These are phyloP conservation scores for Wickerhamiella kurtzmanii DNA, from an alignment of 805 yeast species.

Conservation along the genomic window DNA sequence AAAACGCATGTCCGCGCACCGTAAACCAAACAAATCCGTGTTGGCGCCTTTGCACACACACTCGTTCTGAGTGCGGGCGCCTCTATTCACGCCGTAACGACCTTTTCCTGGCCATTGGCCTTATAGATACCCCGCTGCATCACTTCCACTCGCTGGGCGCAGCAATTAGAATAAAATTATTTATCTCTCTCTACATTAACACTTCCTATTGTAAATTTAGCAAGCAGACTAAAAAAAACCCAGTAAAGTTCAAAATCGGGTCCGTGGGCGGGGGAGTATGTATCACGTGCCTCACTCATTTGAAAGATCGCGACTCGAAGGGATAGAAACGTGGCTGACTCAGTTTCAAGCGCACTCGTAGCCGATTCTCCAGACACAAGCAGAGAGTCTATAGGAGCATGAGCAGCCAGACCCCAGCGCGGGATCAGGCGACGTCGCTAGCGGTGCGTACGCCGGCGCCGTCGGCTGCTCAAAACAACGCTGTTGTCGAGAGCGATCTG, in stretches of 20 bases:
- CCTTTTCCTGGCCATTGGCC: not conserved
- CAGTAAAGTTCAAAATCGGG: not conserved
- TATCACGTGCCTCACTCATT: not conserved
- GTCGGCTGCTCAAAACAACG: not conserved
- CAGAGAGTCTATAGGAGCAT: not conserved
- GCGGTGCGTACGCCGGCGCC: constrained; percentile 2
- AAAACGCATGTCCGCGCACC: no score
- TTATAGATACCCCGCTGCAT: not conserved
- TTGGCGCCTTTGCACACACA: no score
- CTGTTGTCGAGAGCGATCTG: not conserved
- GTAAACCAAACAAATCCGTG: no score
- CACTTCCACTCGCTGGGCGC: not conserved
- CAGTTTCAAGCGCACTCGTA: not conserved
- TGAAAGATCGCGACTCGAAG: not conserved
- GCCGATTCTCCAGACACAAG: not conserved
- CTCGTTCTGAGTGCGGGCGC: no score
- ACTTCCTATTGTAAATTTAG: no score
- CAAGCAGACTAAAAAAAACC: not conserved
- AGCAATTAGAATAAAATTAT: not conserved
- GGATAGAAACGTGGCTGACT: not conserved
- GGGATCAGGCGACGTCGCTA: constrained; percentile 1
- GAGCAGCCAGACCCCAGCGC: constrained; percentile 2
- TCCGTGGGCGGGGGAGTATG: not conserved
- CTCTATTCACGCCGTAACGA: no score
- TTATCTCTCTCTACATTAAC: not conserved